A percentile compares a stretch with the other conserved stretches of the same genome.
phyloP scores from a whole-genome alignment of 192 early-diverging fungal genomes.

The Coemansia sp. region DNA sequence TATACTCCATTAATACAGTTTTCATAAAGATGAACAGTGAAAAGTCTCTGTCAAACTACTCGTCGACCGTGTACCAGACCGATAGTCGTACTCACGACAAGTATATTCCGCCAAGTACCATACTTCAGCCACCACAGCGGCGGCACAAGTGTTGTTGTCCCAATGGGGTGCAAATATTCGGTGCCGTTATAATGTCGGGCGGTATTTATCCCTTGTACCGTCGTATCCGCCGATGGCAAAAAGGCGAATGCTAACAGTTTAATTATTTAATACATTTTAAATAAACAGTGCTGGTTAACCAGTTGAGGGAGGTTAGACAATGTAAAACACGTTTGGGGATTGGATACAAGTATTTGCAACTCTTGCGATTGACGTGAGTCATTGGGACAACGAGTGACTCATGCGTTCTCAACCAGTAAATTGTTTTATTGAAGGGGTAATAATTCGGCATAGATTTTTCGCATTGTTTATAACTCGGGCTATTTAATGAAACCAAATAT shows the following conservation, averaged over 20 bases:
- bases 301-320: too few species aligned
- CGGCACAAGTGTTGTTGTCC: not conserved
- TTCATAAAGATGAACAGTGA: not conserved
- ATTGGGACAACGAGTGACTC: not conserved
- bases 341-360: too few species aligned
- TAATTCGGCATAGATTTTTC: not conserved
- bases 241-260: not conserved
- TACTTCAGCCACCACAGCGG: not conserved
- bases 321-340: too few species aligned
- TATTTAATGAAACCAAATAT: not conserved
- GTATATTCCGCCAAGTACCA: not conserved
- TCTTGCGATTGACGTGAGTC: not conserved
- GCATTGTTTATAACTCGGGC: not conserved
- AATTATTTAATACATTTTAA: not conserved
- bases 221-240: constrained; percentile 38
- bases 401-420: not conserved
- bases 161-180: constrained; percentile 8
- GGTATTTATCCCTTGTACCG: constrained; percentile 28
- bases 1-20: not conserved
- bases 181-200: constrained; percentile 16
- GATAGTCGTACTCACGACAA: not conserved
- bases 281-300: not conserved
- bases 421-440: not conserved
- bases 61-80: constrained; percentile 2
- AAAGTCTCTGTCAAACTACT: not conserved